Percentiles rank a stretch among this genome's conserved stretches.
Conservation (phyloP, 2,329 filamentous ascomycete species). For the Nemania diffusa region DNA sequence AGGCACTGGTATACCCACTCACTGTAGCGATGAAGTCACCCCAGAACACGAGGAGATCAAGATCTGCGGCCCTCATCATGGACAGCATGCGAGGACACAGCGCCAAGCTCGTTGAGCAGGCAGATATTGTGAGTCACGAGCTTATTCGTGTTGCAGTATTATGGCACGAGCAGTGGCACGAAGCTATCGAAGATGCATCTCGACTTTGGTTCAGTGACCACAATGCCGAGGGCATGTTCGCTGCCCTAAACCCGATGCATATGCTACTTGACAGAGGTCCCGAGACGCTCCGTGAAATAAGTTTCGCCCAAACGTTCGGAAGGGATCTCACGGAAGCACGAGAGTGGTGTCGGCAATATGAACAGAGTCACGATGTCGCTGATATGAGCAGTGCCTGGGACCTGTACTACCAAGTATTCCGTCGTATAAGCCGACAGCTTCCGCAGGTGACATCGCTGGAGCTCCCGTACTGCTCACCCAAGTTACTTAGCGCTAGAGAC, state of each 20-base stretch:
- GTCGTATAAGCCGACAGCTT: slow-evolving; percentile 91
- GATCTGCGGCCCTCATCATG: slow-evolving; percentile 94
- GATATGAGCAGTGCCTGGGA: slow-evolving; percentile 99
- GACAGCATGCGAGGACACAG: slow-evolving; percentile 98
- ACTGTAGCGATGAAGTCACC: slow-evolving; percentile 97
- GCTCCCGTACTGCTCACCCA: slow-evolving; percentile 95
- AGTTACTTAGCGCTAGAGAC: slow-evolving; percentile 84
- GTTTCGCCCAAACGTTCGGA: slow-evolving; percentile 96
- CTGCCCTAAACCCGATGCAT: slow-evolving; percentile 87
- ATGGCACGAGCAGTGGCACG: slow-evolving; percentile 99
- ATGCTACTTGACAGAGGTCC: slow-evolving; percentile 90
- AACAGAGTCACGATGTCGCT: slow-evolving; percentile 85
- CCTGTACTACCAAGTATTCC: slow-evolving; percentile 98
- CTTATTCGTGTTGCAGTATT: slow-evolving; percentile 95
- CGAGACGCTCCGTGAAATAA: slow-evolving; percentile 93
- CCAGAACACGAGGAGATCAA: slow-evolving; percentile 82
- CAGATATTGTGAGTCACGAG: slow-evolving; percentile 93
- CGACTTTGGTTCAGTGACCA: slow-evolving; percentile 96
- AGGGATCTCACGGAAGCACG: slow-evolving; percentile 93
- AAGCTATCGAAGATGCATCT: slow-evolving; percentile 95
- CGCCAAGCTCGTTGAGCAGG: slow-evolving; percentile 90
- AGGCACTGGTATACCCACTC: slow-evolving; percentile 94
- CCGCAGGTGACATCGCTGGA: slow-evolving; percentile 93
- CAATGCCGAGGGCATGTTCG: slow-evolving; percentile 98
- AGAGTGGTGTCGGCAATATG: slow-evolving; percentile 95